phyloP scores from a whole-genome alignment of 192 early-diverging fungal species.

The Linnemannia zychae region DNA sequence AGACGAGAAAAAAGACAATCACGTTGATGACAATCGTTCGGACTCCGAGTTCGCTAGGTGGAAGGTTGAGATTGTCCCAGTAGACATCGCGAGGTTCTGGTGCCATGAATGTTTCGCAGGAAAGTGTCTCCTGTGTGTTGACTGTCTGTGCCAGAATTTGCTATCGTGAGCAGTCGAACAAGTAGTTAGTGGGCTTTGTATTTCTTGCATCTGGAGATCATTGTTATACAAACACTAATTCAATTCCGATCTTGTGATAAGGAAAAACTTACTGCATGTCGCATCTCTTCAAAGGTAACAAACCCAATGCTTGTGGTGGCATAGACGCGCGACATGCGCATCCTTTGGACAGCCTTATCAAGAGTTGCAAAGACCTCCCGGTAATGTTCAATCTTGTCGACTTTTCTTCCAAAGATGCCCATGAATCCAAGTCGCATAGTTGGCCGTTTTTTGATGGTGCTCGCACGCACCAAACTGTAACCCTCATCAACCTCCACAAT shows the following conservation, averaged over 20 bases:
- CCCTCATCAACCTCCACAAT: neutral
- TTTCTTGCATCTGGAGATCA: neutral
- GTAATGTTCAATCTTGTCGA: slow-evolving; percentile 78
- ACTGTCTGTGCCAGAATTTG: slow-evolving; percentile 78
- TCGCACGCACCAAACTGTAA: neutral
- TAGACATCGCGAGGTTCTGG: slow-evolving; percentile 84
- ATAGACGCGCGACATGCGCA: slow-evolving; percentile 57
- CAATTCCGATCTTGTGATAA: neutral
- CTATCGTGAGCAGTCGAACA: slow-evolving; percentile 21
- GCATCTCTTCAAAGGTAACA: slow-evolving; percentile 81
- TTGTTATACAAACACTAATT: neutral
- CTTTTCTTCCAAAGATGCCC: slow-evolving; percentile 65
- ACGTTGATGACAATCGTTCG: slow-evolving; percentile 68
- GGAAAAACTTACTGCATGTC: slow-evolving; percentile 67
- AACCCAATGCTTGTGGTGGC: slow-evolving; percentile 77
- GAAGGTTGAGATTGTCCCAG: slow-evolving; percentile 81
- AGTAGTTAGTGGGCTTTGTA: neutral
- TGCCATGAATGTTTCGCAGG: slow-evolving; percentile 72
- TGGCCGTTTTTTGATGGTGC: slow-evolving; percentile 45
- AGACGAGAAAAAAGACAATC: slow-evolving; percentile 73
- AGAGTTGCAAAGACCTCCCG: slow-evolving; percentile 67
- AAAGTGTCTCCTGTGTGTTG: slow-evolving; percentile 75
- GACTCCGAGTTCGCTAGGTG: slow-evolving; percentile 64
- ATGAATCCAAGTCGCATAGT: slow-evolving; percentile 61
- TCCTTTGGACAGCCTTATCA: slow-evolving; percentile 68